These are phyloP conservation scores for Termitomyces heimii DNA, from an alignment of 768 basidiomycete genomes.

Conservation along the genomic window DNA sequence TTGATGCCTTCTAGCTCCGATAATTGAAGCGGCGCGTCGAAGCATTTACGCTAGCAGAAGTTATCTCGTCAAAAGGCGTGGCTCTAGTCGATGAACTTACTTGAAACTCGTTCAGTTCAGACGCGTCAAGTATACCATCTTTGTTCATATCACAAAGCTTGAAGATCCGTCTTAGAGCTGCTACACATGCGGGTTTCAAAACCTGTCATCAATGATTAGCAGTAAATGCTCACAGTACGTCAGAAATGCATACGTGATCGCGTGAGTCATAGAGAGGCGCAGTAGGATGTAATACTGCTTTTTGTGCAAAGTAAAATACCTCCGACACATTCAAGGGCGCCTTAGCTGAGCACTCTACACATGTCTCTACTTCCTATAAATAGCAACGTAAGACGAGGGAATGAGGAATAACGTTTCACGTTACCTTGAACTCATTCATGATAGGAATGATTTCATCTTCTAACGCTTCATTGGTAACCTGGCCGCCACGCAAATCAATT, in stretches of 20 bases:
- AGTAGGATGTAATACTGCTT: conserved; percentile 94
- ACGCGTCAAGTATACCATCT: conserved; percentile 83
- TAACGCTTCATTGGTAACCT: conserved; percentile 89
- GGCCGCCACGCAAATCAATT: conserved; percentile 90
- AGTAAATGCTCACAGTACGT: conserved; percentile 2
- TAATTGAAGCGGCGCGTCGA: conserved; percentile 84
- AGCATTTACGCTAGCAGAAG: conserved; percentile 76
- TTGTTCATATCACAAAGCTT: conserved; percentile 94
- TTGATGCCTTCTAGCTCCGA: conserved; percentile 97
- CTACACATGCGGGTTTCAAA: conserved; percentile 86
- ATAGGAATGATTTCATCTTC: conserved; percentile 95
- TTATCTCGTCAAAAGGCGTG: neutral
- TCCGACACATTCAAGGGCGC: conserved; percentile 89
- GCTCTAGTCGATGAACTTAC: conserved; percentile 33
- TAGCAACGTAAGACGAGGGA: conserved; percentile 5
- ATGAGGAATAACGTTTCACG: conserved; percentile 9
- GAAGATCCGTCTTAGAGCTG: conserved; percentile 90
- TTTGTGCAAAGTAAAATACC: conserved; percentile 98
- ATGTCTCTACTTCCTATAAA: conserved; percentile 94
- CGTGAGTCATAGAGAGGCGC: conserved; percentile 95
- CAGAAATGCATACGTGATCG: conserved; percentile 64
- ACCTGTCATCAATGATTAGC: conserved; percentile 40
- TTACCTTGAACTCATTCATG: conserved; percentile 98
- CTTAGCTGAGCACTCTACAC: conserved; percentile 95
- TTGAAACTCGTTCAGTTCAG: conserved; percentile 96